Base-by-base conservation (phyloP, 179 eudicot genomes). In the Beta corolliflora region DNA sequence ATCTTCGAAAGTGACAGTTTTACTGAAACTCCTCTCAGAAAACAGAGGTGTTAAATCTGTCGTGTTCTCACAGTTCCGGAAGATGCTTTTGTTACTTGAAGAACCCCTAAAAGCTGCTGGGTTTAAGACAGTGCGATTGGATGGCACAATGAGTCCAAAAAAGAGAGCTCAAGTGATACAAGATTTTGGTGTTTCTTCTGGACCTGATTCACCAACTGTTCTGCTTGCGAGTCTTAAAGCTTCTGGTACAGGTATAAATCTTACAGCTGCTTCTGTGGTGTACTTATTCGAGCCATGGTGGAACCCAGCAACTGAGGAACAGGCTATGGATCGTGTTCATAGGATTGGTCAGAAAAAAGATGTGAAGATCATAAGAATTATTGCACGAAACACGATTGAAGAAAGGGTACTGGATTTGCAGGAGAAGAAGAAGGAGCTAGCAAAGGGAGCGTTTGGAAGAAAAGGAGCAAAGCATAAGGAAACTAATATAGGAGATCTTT, bases 231-330 rank as follows among this genome's bases (percentile, higher is more conserved):
- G 95, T 79, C 86, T 94, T 44, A 94, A 94, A 82, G 95, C 95
- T 69, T 88, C 91, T 4, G 91, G 94, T 50, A 88, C 88, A 12
- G 98, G 98, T 70, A 89, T 93, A 78, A 93, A 91, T 79, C 95
- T 94, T 9, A 89, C 94, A 5, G 90, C 91, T 54, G 97, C 98
- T 6, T 93, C 95, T 7, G 90, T 84, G 71, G 98, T 94, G 36
- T 94, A 93, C 81, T 75, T 94, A 77, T 68, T 93, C 82, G 98
- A 94, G 83, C 98, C 98, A n/a, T 94, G 98, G 98, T 94, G 98
- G 98, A 94, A 92, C 73, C 98, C 98, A 46, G 97, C 97, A n/a
- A 88, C 91, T 9, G 98, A 94, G 85, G 95, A 93, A 77, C 98
- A 94, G 82, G 98, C 98, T 14, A 94, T 94, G 98, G 98, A 94